A percentile compares a stretch with the other conserved stretches of the same genome.
phyloP scores from a whole-genome alignment of 1,284 basidiomycete genomes.

The Malassezia psittaci region DNA sequence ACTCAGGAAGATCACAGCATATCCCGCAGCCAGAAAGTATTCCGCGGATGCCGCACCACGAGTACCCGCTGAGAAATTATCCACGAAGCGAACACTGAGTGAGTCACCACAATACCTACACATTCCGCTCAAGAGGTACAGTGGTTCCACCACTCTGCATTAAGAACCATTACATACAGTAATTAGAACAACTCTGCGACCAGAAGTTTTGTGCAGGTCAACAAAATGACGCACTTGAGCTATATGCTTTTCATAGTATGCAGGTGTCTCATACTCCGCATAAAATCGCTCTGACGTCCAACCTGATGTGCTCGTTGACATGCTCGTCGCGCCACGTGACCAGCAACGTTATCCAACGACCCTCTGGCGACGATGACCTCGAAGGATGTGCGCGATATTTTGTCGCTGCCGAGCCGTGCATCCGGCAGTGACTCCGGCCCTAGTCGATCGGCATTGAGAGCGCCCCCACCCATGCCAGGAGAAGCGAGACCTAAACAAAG shows the following conservation, averaged over 20 bases:
- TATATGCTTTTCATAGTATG: not conserved
- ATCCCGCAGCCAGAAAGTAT: conserved; percentile 81
- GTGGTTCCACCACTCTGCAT: conserved; percentile 42
- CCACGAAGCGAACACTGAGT: conserved; percentile 82
- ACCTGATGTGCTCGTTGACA: not conserved
- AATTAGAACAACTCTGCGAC: conserved; percentile 75
- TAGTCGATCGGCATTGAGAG: conserved; percentile 5
- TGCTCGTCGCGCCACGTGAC: not conserved
- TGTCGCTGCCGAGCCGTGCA: conserved; percentile 28
- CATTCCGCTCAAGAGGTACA: conserved; percentile 41
- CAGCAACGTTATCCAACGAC: no score
- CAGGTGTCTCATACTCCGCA: conserved; percentile 2
- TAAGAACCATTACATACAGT: conserved; percentile 64
- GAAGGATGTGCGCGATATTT: conserved; percentile 41
- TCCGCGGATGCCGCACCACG: conserved; percentile 94
- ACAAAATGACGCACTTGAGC: conserved; percentile 54
- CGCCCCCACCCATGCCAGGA: conserved; percentile 3
- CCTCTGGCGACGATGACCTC: conserved; percentile 23
- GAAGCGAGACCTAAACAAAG: conserved; percentile 9
- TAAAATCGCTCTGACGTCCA: conserved; percentile 17
- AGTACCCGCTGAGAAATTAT: conserved; percentile 97
- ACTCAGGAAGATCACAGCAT: conserved; percentile 97
- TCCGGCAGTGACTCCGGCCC: not conserved
- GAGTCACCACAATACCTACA: conserved; percentile 13
- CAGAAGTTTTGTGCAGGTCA: conserved; percentile 56